Evolutionary conservation across 129 eudicot species (phyloP).

Genomic region (Centella asiatica): DNA sequence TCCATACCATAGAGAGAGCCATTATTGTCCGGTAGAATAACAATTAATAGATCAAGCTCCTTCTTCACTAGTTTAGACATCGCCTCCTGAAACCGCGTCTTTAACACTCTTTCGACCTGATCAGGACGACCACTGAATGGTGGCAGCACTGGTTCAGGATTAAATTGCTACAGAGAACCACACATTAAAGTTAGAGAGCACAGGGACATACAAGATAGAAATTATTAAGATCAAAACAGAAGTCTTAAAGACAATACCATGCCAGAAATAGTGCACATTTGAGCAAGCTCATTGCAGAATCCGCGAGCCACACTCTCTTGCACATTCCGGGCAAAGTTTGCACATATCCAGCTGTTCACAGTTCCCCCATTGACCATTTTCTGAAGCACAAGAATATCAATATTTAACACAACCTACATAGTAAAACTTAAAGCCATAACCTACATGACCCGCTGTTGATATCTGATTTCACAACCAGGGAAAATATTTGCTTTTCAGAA

Average conservation of each 20-base stretch:
- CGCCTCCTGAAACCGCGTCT: conserved; percentile 65
- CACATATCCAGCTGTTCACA: conserved; percentile 65
- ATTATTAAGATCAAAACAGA: not conserved
- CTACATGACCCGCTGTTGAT: too few relatives aligned
- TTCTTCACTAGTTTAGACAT: conserved; percentile 40
- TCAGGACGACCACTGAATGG: conserved; percentile 59
- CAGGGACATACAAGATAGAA: not conserved
- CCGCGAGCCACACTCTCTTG: conserved; percentile 52
- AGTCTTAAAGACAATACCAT: conserved; percentile 41
- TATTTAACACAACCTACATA: not conserved
- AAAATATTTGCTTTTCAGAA: not conserved
- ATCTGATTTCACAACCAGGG: not conserved
- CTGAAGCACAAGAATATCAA: conserved; percentile 27
- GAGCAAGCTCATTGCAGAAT: conserved; percentile 81
- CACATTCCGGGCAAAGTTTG: conserved; percentile 64
- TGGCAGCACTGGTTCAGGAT: conserved; percentile 67
- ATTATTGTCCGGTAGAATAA: conserved; percentile 84
- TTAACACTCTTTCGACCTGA: conserved; percentile 67
- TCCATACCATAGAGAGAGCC: conserved; percentile 84
- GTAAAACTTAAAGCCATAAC: too few relatives aligned
- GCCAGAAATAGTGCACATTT: conserved; percentile 78
- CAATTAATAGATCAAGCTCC: conserved; percentile 78
- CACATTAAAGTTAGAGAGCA: not conserved
- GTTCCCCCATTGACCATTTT: conserved; percentile 85
- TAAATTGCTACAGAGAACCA: conserved; percentile 41